phyloP scores from a whole-genome alignment of 352 stramenopile genomes.

The Globisporangium iwayamae region DNA sequence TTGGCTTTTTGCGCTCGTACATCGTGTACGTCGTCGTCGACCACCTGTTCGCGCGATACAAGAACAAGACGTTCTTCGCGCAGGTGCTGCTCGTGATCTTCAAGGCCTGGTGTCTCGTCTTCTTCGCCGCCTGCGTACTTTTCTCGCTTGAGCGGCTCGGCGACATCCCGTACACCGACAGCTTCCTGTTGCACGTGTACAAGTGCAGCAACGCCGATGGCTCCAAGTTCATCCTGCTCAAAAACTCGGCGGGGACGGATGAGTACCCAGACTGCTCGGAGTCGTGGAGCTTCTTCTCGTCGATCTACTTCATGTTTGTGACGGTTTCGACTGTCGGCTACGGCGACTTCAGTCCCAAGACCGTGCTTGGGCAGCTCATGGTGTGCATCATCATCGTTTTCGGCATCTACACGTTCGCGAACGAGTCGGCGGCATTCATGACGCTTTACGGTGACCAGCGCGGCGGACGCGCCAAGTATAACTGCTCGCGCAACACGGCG shows the following conservation, averaged over 20 bases:
- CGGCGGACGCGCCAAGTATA: constrained; percentile 52
- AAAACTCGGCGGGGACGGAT: constrained; percentile 44
- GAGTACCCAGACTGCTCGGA: constrained; percentile 61
- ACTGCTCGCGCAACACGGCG: constrained; percentile 55
- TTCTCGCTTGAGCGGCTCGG: constrained; percentile 84
- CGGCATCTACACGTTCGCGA: constrained; percentile 85
- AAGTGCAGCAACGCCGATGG: constrained; percentile 59
- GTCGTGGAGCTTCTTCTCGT: constrained; percentile 85
- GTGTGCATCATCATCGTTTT: constrained; percentile 84
- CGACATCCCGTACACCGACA: constrained; percentile 78
- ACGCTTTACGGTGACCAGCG: constrained; percentile 71
- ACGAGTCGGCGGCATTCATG: constrained; percentile 78
- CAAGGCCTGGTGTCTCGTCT: constrained; percentile 74
- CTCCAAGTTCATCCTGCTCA: constrained; percentile 42
- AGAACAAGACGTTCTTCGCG: constrained; percentile 77
- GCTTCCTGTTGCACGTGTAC: constrained; percentile 84
- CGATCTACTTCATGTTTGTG: constrained; percentile 90
- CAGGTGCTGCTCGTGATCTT: constrained; percentile 79
- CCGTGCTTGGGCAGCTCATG: constrained; percentile 68
- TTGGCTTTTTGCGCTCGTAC: constrained; percentile 83
- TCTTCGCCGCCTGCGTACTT: constrained; percentile 77
- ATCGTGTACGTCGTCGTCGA: constrained; percentile 81
- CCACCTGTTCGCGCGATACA: constrained; percentile 63
- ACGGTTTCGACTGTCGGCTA: constrained; percentile 87
- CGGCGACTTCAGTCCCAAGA: constrained; percentile 83